Percentiles rank a stretch among this genome's conserved stretches.
phyloP scores from a whole-genome alignment of 192 early-diverging fungal genomes.

The Entomortierella lignicola region DNA sequence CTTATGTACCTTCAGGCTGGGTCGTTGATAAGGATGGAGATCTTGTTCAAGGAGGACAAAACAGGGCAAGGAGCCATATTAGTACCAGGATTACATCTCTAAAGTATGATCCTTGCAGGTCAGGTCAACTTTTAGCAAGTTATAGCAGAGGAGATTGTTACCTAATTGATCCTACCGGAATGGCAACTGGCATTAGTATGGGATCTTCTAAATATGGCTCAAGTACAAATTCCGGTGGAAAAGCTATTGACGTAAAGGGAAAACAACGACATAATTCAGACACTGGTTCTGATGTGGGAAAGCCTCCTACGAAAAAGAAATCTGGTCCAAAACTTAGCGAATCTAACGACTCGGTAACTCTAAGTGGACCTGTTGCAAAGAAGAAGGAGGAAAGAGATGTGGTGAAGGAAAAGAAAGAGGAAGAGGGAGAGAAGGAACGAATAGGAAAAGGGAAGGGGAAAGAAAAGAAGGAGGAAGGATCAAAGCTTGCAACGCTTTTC shows the following conservation, averaged over 20 bases:
- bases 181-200: slow-evolving; percentile 1
- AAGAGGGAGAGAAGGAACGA: no score
- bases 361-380: no score
- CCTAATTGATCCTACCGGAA: slow-evolving; percentile 41
- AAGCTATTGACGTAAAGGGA: slow-evolving; percentile 7
- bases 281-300: neutral
- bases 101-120: slow-evolving; percentile 54
- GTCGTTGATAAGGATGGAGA: slow-evolving; percentile 9
- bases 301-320: slow-evolving; percentile 1
- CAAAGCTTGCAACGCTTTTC: no score
- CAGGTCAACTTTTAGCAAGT: slow-evolving; percentile 57
- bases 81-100: slow-evolving; percentile 53
- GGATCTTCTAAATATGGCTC: neutral
- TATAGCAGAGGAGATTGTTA: slow-evolving; percentile 52
- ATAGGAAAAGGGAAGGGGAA: no score
- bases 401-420: neutral
- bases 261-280: slow-evolving; percentile 18
- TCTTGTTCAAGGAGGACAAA: slow-evolving; percentile 2
- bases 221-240: neutral
- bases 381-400: neutral
- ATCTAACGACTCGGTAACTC: no score
- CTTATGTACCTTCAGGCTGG: slow-evolving; percentile 26
- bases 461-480: no score
- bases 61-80: slow-evolving; percentile 1
- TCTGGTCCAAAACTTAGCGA: neutral